phyloP scores from a whole-genome alignment of 2,329 filamentous ascomycete genomes.

The Arthrobotrys entomopaga region DNA sequence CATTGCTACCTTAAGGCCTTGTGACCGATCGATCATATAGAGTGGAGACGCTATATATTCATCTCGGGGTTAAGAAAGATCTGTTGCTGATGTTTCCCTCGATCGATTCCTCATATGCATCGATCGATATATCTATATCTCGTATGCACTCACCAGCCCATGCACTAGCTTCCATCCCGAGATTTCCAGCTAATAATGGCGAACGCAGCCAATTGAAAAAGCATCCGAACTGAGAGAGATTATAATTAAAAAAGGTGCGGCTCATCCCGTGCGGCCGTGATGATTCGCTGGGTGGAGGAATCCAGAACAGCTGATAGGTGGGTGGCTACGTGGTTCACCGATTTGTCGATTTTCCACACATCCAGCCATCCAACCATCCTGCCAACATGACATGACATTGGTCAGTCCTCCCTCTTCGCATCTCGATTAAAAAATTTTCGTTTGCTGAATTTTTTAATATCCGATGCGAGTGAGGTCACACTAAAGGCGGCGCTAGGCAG shows the following conservation, averaged over 20 bases:
- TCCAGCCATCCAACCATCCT: slow-evolving; percentile 20
- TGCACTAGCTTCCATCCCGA: not conserved
- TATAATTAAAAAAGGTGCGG: not conserved
- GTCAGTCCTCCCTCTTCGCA: not conserved
- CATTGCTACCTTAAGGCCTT: no score
- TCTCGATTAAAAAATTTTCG: slow-evolving; percentile 4
- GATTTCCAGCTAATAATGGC: slow-evolving; percentile 4
- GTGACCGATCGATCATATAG: no score
- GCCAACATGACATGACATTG: slow-evolving; percentile 38
- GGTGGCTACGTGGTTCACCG: slow-evolving; percentile 10
- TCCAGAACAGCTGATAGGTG: slow-evolving; percentile 23
- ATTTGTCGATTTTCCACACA: slow-evolving; percentile 4
- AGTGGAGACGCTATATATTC: no score
- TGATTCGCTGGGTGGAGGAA: slow-evolving; percentile 13
- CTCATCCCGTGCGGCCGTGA: slow-evolving; percentile 8
- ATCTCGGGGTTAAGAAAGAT: no score
- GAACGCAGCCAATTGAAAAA: slow-evolving; percentile 3
- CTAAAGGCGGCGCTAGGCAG: not conserved
- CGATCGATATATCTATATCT: not conserved
- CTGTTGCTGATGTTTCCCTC: not conserved
- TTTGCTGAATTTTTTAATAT: slow-evolving; percentile 9
- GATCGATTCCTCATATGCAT: not conserved
- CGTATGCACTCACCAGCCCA: not conserved
- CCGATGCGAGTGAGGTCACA: slow-evolving; percentile 3
- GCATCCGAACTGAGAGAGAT: slow-evolving; percentile 2